Conservation (phyloP, 805 yeast genomes). For the Candida hispaniensis region DNA sequence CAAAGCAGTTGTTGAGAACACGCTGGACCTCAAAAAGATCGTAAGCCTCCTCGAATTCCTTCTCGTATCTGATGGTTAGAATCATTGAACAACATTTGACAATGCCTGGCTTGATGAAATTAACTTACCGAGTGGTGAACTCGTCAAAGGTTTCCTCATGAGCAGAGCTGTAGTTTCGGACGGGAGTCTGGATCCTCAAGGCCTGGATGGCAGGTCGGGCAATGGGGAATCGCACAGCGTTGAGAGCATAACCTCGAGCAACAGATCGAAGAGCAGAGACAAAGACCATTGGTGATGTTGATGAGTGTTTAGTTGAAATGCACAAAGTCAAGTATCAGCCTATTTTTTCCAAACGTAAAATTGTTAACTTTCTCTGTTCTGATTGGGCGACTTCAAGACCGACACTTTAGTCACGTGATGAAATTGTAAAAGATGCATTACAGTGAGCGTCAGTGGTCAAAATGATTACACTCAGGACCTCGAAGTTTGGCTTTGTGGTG, state of each 20-base stretch:
- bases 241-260: slow-evolving; percentile 16
- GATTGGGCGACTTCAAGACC: too few species aligned
- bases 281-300: slow-evolving; percentile 16
- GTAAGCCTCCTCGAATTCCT: slow-evolving; percentile 90
- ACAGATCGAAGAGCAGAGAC: slow-evolving; percentile 15
- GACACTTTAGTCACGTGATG: too few species aligned
- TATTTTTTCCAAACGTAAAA: slow-evolving; percentile 15
- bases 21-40: slow-evolving; percentile 83
- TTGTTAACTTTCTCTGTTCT: too few species aligned
- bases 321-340: slow-evolving; percentile 11
- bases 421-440: too few species aligned
- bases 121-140: slow-evolving; percentile 63
- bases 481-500: too few species aligned
- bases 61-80: slow-evolving; percentile 59
- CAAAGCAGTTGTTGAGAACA: slow-evolving; percentile 93
- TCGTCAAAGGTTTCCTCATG: slow-evolving; percentile 94
- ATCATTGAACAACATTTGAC: slow-evolving; percentile 26
- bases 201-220: slow-evolving; percentile 14
- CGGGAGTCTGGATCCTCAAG: slow-evolving; percentile 9
- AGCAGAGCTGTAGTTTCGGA: slow-evolving; percentile 64
- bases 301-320: slow-evolving; percentile 14
- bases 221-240: slow-evolving; percentile 14
- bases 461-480: too few species aligned
- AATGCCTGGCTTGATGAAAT: neutral
- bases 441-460: too few species aligned